Evolutionary conservation across 2,329 filamentous ascomycete genomes (phyloP).

Genomic region (Colletotrichum tanaceti): DNA sequence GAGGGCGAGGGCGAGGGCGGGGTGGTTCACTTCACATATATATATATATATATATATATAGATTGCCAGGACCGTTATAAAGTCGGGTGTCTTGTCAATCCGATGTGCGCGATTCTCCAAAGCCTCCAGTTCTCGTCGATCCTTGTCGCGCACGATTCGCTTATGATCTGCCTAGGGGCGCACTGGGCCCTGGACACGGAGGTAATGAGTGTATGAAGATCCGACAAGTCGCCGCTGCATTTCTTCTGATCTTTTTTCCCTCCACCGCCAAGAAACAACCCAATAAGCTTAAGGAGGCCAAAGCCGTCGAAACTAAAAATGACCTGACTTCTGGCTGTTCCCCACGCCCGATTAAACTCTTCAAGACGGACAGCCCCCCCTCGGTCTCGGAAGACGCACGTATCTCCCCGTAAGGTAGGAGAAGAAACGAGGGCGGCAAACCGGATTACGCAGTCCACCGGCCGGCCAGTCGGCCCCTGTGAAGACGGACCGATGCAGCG

Average conservation of each 20-base stretch:
- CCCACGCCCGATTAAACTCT: conserved; percentile 18
- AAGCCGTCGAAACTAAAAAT: conserved; percentile 6
- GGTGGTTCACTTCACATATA: background rate
- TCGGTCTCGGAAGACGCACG: conserved; percentile 21
- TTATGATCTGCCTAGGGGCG: conserved; percentile 5
- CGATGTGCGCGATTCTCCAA: conserved; percentile 1
- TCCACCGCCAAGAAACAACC: too few species aligned
- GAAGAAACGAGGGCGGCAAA: background rate
- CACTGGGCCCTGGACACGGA: background rate
- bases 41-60: too few species aligned
- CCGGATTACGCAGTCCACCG: background rate
- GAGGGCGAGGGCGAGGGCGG: too few species aligned
- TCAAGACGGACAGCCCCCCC: background rate
- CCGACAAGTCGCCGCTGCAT: conserved; percentile 8
- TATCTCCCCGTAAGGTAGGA: background rate
- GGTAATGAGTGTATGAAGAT: background rate
- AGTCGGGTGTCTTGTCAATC: background rate
- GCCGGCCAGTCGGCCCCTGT: background rate
- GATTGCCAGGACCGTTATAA: conserved; percentile 6
- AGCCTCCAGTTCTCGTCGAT: background rate
- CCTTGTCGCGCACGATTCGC: background rate
- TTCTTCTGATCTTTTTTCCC: background rate
- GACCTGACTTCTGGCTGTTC: conserved; percentile 8
- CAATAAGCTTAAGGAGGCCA: background rate
- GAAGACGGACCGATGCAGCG: background rate